Conservation (phyloP, 495 filamentous ascomycete genomes). For the Penicillium turbatum region DNA sequence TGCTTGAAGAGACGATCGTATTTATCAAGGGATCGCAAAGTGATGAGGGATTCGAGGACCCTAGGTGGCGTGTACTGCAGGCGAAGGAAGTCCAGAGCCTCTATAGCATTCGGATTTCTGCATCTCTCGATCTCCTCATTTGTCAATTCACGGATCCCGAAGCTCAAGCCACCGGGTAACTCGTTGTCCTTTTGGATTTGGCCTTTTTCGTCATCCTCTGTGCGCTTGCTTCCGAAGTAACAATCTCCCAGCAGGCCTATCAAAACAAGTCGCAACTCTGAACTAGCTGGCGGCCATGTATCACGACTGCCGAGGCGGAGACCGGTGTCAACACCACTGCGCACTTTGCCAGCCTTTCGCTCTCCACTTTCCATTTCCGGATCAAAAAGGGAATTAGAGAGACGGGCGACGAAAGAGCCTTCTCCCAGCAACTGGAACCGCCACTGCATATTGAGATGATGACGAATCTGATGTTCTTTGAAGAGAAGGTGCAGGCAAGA, state of each 20-base stretch:
- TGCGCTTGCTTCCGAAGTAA: slow-evolving; percentile 41
- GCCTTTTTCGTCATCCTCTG: slow-evolving; percentile 18
- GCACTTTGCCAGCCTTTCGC: slow-evolving; percentile 59
- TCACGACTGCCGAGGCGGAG: slow-evolving; percentile 70
- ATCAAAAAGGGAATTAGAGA: slow-evolving; percentile 81
- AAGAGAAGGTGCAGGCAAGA: slow-evolving; percentile 79
- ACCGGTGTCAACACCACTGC: slow-evolving; percentile 70
- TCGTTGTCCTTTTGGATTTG: slow-evolving; percentile 39
- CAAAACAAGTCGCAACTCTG: slow-evolving; percentile 80
- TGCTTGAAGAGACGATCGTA: slow-evolving; percentile 83
- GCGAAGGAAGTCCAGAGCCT: slow-evolving; percentile 86
- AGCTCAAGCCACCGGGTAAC: slow-evolving; percentile 78
- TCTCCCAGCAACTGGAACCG: slow-evolving; percentile 81
- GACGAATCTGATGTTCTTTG: slow-evolving; percentile 62
- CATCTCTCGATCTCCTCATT: slow-evolving; percentile 70
- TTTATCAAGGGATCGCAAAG: slow-evolving; percentile 58
- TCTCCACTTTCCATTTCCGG: slow-evolving; percentile 80
- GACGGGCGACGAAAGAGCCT: slow-evolving; percentile 71
- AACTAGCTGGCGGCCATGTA: slow-evolving; percentile 89
- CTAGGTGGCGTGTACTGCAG: slow-evolving; percentile 78
- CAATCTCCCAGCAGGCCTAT: slow-evolving; percentile 82
- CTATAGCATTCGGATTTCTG: slow-evolving; percentile 71
- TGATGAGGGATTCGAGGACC: slow-evolving; percentile 69
- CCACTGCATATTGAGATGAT: slow-evolving; percentile 73
- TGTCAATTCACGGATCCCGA: slow-evolving; percentile 77